These are phyloP conservation scores for Aschersonia sp. DNA, from an alignment of 2,329 filamentous ascomycete species.

Conservation along the genomic window DNA sequence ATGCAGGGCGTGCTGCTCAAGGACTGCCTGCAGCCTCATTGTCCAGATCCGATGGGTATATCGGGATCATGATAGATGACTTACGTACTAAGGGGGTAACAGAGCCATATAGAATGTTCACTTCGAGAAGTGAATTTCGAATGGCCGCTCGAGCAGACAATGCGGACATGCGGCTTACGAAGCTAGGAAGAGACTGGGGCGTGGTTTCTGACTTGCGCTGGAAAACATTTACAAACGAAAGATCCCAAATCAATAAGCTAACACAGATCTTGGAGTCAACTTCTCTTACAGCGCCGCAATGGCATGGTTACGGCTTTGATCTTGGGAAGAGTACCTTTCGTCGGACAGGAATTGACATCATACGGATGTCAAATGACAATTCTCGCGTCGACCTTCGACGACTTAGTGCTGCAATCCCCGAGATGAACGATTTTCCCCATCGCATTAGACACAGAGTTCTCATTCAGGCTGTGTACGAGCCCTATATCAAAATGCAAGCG, in stretches of 20 bases:
- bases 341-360: conserved; percentile 64
- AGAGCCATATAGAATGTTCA: conserved; percentile 98
- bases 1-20: conserved; percentile 70
- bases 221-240: conserved; percentile 50
- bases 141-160: conserved; percentile 90
- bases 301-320: conserved; percentile 56
- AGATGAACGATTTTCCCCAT: conserved; percentile 35
- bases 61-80: conserved; percentile 98
- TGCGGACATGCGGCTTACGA: conserved; percentile 74
- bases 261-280: conserved; percentile 43
- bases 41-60: conserved; percentile 78
- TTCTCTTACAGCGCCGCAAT: conserved; percentile 44
- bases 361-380: conserved; percentile 49
- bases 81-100: conserved; percentile 92
- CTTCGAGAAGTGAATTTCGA: conserved; percentile 84
- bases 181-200: conserved; percentile 60
- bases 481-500: conserved; percentile 65
- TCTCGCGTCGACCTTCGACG: conserved; percentile 28
- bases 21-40: conserved; percentile 52
- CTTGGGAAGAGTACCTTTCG: conserved; percentile 50
- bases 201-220: conserved; percentile 70
- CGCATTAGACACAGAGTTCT: conserved; percentile 54
- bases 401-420: conserved; percentile 43
- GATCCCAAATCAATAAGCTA: conserved; percentile 52
- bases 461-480: conserved; percentile 76